Evolutionary conservation across 2,329 filamentous ascomycete genomes (phyloP).

Genomic region (Leptographium wingfieldii): DNA sequence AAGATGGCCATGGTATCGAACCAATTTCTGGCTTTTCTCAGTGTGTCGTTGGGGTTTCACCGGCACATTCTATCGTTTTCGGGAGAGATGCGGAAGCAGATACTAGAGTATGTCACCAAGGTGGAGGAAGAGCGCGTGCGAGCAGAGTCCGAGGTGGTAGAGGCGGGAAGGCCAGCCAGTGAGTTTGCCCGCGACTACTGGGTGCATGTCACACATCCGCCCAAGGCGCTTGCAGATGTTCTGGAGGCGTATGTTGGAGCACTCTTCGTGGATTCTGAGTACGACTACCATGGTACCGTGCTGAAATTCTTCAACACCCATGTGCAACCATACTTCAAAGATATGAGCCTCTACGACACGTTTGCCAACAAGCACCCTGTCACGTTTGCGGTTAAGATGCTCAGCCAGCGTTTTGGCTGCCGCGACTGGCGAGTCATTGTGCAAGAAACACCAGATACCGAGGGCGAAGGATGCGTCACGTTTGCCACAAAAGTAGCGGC

Average conservation of each 20-base stretch:
- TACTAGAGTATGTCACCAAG: conserved; percentile 43
- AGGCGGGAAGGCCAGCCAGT: conserved; percentile 19
- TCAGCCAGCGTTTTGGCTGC: conserved; percentile 57
- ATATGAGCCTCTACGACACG: conserved; percentile 78
- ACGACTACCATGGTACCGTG: conserved; percentile 65
- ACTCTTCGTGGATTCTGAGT: conserved; percentile 79
- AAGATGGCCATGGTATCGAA: conserved; percentile 99
- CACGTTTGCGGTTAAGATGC: conserved; percentile 53
- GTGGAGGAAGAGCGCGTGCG: conserved; percentile 30
- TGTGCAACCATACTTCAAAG: conserved; percentile 65
- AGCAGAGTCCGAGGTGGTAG: conserved; percentile 22
- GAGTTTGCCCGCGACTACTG: conserved; percentile 54
- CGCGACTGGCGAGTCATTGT: conserved; percentile 40
- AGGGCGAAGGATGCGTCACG: conserved; percentile 17
- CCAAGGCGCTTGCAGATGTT: conserved; percentile 71
- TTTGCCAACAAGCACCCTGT: conserved; percentile 81
- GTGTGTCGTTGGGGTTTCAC: conserved; percentile 67
- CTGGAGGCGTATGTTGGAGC: conserved; percentile 84
- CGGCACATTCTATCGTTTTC: conserved; percentile 52
- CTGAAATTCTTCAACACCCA: conserved; percentile 65
- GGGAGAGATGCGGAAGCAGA: conserved; percentile 28
- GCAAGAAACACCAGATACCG: conserved; percentile 31
- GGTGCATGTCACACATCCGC: conserved; percentile 49
- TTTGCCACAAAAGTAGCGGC: conserved; percentile 41
- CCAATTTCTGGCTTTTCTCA: conserved; percentile 76